A percentile compares a stretch with the other conserved stretches of the same genome.
phyloP scores from a whole-genome alignment of 352 stramenopile genomes.

The Phytophthora sansomeana region DNA sequence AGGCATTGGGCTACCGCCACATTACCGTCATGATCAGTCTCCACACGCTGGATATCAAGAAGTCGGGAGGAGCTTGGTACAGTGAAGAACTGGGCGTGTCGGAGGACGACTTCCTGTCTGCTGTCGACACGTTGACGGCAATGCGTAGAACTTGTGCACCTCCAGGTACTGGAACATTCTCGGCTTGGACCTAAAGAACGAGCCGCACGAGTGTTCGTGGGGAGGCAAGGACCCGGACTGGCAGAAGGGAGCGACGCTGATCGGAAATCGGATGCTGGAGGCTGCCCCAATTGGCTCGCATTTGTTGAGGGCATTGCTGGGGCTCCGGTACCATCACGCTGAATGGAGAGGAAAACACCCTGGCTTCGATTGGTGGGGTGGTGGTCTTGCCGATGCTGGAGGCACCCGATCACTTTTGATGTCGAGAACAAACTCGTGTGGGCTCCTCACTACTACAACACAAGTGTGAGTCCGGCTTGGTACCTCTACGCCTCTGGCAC shows the following conservation, averaged over 20 bases:
- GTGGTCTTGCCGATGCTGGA: conserved; percentile 56
- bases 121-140: conserved; percentile 66
- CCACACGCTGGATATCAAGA: conserved; percentile 59
- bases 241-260: conserved; percentile 63
- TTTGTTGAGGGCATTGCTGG: conserved; percentile 78
- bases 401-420: conserved; percentile 48
- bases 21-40: conserved; percentile 78
- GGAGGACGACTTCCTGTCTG: conserved; percentile 62
- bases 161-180: conserved; percentile 76
- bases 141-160: conserved; percentile 60
- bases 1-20: conserved; percentile 66
- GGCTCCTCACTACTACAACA: conserved; percentile 85
- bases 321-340: conserved; percentile 52
- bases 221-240: conserved; percentile 50
- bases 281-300: conserved; percentile 68
- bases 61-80: conserved; percentile 66
- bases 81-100: conserved; percentile 52
- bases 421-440: conserved; percentile 71
- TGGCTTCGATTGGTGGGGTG: conserved; percentile 83
- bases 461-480: conserved; percentile 63
- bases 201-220: conserved; percentile 70
- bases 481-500: conserved; percentile 71
- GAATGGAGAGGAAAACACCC: conserved; percentile 41
- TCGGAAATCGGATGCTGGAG: conserved; percentile 73
- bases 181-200: conserved; percentile 79